Evolutionary conservation across 1,284 basidiomycete genomes (phyloP).

Genomic region (Spongiforma sp.): DNA sequence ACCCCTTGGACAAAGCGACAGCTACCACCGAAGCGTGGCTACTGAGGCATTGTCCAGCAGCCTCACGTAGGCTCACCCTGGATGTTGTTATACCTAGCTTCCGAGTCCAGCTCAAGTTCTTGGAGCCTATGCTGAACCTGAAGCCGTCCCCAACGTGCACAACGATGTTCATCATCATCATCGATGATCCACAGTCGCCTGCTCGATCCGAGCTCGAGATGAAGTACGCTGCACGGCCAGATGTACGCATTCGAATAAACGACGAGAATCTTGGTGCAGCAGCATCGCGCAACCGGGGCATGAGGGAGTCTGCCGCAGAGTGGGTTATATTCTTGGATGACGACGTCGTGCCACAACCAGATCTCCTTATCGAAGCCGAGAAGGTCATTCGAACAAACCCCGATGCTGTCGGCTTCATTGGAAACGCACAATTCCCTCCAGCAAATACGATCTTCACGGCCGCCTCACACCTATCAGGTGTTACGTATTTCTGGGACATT

Average conservation of each 20-base stretch:
- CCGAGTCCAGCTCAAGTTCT: constrained; percentile 50
- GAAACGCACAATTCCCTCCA: constrained; percentile 53
- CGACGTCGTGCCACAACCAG: constrained; percentile 50
- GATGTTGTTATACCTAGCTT: constrained; percentile 64
- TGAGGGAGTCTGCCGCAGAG: constrained; percentile 34
- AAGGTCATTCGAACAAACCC: constrained; percentile 51
- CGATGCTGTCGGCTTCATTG: constrained; percentile 58
- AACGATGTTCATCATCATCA: constrained; percentile 61
- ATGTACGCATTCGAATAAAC: constrained; percentile 34
- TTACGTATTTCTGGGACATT: constrained; percentile 68
- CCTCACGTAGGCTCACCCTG: constrained; percentile 48
- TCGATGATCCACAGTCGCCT: constrained; percentile 57
- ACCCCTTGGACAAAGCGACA: constrained; percentile 45
- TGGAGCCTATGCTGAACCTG: constrained; percentile 51
- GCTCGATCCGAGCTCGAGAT: constrained; percentile 33
- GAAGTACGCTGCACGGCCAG: constrained; percentile 24
- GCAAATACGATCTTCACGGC: constrained; percentile 55
- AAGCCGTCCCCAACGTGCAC: constrained; percentile 46
- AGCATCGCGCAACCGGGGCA: constrained; percentile 36
- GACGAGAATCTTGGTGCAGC: constrained; percentile 41
- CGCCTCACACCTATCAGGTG: constrained; percentile 59
- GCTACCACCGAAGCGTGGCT: constrained; percentile 45
- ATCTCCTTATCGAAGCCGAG: constrained; percentile 54
- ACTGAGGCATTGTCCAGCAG: constrained; percentile 22
- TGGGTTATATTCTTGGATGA: constrained; percentile 58